Percentiles rank a stretch among this genome's conserved stretches.
These are phyloP conservation scores for Pochonia chlamydosporia DNA, from an alignment of 2,329 filamentous ascomycete genomes.

Conservation along the genomic window DNA sequence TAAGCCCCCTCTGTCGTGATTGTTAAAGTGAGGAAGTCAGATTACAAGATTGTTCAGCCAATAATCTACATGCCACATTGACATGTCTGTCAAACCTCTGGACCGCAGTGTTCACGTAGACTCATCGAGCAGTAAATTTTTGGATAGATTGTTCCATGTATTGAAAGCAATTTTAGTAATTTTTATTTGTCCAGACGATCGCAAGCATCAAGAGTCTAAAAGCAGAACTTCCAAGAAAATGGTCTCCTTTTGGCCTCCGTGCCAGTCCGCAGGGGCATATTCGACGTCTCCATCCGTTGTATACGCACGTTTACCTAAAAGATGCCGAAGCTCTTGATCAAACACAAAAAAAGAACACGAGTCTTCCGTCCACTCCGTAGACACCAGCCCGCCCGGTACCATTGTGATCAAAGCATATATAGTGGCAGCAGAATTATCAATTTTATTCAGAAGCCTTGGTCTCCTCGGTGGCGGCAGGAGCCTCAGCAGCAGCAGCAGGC, in stretches of 20 bases:
- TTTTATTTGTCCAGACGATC: slow-evolving; percentile 53
- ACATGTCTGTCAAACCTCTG: too few species aligned
- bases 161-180: slow-evolving; percentile 42
- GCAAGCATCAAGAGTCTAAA: slow-evolving; percentile 49
- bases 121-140: neutral
- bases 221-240: slow-evolving; percentile 42
- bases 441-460: slow-evolving; percentile 61
- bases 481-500: slow-evolving; percentile 49
- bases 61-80: too few species aligned
- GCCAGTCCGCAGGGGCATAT: slow-evolving; percentile 31
- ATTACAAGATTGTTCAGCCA: too few species aligned
- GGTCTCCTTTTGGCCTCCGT: slow-evolving; percentile 37
- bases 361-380: slow-evolving; percentile 58
- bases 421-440: slow-evolving; percentile 20
- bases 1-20: too few species aligned
- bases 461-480: slow-evolving; percentile 56
- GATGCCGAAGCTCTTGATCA: slow-evolving; percentile 41
- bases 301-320: slow-evolving; percentile 40
- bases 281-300: slow-evolving; percentile 28
- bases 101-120: neutral
- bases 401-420: slow-evolving; percentile 23
- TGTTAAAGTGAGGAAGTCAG: too few species aligned
- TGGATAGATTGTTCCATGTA: neutral
- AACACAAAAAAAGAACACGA: slow-evolving; percentile 52
- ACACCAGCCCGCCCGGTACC: slow-evolving; percentile 51